Percentiles rank a stretch among this genome's conserved stretches.
Evolutionary conservation across 345 rosid species (phyloP).

Genomic region (Geranium brycei): DNA sequence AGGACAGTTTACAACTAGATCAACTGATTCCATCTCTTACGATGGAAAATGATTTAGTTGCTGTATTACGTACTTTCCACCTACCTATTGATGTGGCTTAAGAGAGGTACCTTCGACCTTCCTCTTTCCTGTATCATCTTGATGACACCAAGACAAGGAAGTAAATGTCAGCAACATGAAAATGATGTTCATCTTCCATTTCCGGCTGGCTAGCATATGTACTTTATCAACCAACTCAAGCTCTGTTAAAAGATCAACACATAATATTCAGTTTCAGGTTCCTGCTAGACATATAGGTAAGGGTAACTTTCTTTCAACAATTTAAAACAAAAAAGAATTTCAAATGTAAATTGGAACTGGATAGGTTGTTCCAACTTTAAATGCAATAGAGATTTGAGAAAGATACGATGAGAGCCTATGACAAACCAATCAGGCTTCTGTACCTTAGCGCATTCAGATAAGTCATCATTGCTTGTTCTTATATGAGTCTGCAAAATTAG

Average conservation of each 20-base stretch:
- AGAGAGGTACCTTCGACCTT: no score
- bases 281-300: not conserved
- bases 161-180: no score
- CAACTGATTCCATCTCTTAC: no score
- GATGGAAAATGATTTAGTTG: no score
- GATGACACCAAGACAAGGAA: no score
- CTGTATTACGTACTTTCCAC: no score
- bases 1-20: no score
- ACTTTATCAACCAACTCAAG: conserved; percentile 53
- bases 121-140: no score
- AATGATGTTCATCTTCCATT: no score
- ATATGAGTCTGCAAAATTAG: conserved; percentile 49
- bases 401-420: no score
- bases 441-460: not conserved
- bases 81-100: no score
- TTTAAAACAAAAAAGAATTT: not conserved
- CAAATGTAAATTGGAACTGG: not conserved
- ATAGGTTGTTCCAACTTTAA: not conserved
- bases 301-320: no score
- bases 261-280: not conserved
- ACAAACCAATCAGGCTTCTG: not conserved
- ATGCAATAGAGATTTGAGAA: not conserved
- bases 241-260: conserved; percentile 32
- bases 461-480: conserved; percentile 24
- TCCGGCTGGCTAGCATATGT: conserved; percentile 4